Evolutionary conservation across 495 filamentous ascomycete species (phyloP).

Genomic region (Hypoxylon trugodes): DNA sequence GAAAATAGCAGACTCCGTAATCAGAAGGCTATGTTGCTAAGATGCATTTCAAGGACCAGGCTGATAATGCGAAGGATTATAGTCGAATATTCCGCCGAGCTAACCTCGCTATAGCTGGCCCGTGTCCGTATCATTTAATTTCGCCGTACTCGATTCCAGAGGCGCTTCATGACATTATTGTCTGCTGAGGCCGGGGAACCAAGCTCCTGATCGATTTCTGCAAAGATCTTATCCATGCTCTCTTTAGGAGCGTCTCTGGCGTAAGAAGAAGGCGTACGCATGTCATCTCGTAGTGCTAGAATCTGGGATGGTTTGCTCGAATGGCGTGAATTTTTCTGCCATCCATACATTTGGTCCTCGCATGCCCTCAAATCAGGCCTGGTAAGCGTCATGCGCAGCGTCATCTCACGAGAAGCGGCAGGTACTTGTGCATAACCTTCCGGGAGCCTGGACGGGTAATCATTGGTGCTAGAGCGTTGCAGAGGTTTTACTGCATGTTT

Average conservation of each 20-base stretch:
- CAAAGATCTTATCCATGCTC: conserved; percentile 46
- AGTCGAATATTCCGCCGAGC: background rate
- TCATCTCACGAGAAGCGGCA: conserved; percentile 83
- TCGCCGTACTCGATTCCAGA: conserved; percentile 49
- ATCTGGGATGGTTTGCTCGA: conserved; percentile 43
- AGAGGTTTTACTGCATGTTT: conserved; percentile 50
- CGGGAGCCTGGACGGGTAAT: conserved; percentile 41
- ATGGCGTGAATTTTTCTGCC: conserved; percentile 53
- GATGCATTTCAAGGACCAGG: background rate
- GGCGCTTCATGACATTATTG: conserved; percentile 42
- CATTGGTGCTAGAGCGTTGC: conserved; percentile 31
- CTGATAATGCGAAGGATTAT: background rate
- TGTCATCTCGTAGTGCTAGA: conserved; percentile 26
- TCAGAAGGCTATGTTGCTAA: conserved; percentile 2
- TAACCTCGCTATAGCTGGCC: background rate
- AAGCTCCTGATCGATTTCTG: conserved; percentile 45
- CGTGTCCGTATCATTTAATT: conserved; percentile 1
- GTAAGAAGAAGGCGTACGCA: conserved; percentile 19
- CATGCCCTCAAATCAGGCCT: conserved; percentile 81
- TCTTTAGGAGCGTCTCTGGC: conserved; percentile 36
- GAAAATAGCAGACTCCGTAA: background rate
- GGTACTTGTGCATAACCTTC: conserved; percentile 62
- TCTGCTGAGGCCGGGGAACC: conserved; percentile 31
- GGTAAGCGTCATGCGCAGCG: conserved; percentile 91
- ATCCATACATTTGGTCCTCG: conserved; percentile 69